Conservation (phyloP, 2,329 filamentous ascomycete species). For the Pezicula carpinea region DNA sequence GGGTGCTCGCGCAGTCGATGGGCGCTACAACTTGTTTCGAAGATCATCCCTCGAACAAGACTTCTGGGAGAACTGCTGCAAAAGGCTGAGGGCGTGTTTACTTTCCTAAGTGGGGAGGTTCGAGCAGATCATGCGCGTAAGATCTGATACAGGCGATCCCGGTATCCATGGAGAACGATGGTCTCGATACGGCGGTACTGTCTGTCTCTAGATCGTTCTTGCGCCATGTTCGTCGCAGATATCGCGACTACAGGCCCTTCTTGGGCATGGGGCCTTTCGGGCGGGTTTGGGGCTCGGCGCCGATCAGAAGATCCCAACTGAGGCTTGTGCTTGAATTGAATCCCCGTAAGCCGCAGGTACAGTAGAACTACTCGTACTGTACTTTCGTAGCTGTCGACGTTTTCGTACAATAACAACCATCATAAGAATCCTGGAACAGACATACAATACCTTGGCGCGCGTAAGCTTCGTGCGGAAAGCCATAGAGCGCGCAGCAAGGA, state of each 20-base stretch:
- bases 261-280: background rate
- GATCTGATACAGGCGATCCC: background rate
- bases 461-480: too few species aligned
- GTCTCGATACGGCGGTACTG: background rate
- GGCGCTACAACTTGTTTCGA: background rate
- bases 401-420: too few species aligned
- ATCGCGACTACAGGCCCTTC: background rate
- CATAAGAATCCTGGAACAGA: too few species aligned
- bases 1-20: too few species aligned
- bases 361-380: too few species aligned
- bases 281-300: background rate
- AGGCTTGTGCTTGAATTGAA: background rate
- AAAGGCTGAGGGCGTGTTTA: background rate
- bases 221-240: background rate
- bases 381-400: too few species aligned
- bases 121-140: background rate
- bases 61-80: background rate
- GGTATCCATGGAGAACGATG: background rate
- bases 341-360: background rate
- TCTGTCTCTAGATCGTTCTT: background rate
- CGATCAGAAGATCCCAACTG: background rate
- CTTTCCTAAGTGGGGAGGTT: background rate
- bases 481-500: too few species aligned
- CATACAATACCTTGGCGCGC: too few species aligned
- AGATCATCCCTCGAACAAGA: background rate